Conservation (phyloP, 2,329 filamentous ascomycete genomes). For the Ceratocystis cubensis region DNA sequence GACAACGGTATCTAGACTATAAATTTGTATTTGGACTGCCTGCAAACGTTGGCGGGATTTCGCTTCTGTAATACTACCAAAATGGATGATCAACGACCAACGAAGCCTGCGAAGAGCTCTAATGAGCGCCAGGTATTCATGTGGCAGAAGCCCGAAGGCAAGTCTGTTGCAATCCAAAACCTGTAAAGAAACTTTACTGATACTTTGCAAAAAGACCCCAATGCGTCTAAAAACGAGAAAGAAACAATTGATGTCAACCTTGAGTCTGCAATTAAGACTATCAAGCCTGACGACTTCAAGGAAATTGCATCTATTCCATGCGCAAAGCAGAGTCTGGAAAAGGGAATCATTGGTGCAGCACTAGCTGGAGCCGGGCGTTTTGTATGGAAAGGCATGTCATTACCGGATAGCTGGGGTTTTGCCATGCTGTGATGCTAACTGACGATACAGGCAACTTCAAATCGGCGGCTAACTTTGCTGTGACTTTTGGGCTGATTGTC, state of each 20-base stretch:
- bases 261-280: constrained; percentile 51
- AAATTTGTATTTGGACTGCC: not conserved
- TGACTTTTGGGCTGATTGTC: constrained; percentile 58
- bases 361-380: constrained; percentile 61
- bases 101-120: not conserved
- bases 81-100: constrained; percentile 13
- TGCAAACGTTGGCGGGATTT: not conserved
- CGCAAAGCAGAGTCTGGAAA: constrained; percentile 66
- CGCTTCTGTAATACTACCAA: not conserved
- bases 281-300: constrained; percentile 56
- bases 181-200: not conserved
- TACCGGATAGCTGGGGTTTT: not conserved
- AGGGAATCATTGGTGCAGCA: constrained; percentile 70
- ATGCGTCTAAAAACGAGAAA: constrained; percentile 2
- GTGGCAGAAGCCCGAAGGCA: constrained; percentile 17
- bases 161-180: not conserved
- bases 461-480: constrained; percentile 72
- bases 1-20: not conserved
- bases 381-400: constrained; percentile 56
- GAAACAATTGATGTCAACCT: constrained; percentile 27
- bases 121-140: constrained; percentile 17
- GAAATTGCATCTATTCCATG: constrained; percentile 70
- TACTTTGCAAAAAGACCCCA: constrained; percentile 9
- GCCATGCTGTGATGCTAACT: not conserved
- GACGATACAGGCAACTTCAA: constrained; percentile 41